phyloP scores from a whole-genome alignment of 2,329 filamentous ascomycete genomes.

The Scorias spongiosa region DNA sequence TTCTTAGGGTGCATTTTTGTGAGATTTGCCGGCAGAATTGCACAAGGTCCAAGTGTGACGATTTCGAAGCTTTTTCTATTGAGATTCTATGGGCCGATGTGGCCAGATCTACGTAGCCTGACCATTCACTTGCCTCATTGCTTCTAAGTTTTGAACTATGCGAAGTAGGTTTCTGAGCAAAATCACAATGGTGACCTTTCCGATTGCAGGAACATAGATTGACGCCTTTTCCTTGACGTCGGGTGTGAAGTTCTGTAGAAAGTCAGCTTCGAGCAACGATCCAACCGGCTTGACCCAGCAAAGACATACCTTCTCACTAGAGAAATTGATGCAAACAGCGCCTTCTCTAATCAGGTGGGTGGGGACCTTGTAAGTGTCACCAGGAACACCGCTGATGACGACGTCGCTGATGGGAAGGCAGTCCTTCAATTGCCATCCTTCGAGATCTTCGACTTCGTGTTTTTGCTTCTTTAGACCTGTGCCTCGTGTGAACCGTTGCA shows the following conservation, averaged over 20 bases:
- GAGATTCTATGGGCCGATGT: too few relatives aligned
- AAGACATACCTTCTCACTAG: slow-evolving; percentile 55
- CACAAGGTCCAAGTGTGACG: too few relatives aligned
- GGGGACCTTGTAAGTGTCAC: slow-evolving; percentile 78
- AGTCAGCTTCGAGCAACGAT: not conserved
- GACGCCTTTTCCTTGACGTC: slow-evolving; percentile 90
- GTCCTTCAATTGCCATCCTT: slow-evolving; percentile 63
- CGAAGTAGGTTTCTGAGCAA: slow-evolving; percentile 70
- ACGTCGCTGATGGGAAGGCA: slow-evolving; percentile 82
- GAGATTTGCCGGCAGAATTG: too few relatives aligned
- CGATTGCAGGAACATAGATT: slow-evolving; percentile 92
- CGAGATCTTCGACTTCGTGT: slow-evolving; percentile 75
- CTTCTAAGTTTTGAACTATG: slow-evolving; percentile 25
- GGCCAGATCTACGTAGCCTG: not conserved
- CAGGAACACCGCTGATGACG: slow-evolving; percentile 83
- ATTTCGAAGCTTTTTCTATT: too few relatives aligned
- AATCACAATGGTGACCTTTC: slow-evolving; percentile 92
- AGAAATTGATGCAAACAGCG: slow-evolving; percentile 98
- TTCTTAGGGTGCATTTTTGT: too few relatives aligned
- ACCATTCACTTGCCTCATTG: not conserved
- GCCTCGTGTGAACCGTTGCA: slow-evolving; percentile 84
- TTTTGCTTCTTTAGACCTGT: slow-evolving; percentile 70
- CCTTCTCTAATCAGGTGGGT: slow-evolving; percentile 71
- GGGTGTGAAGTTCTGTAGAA: slow-evolving; percentile 62
- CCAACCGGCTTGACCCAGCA: slow-evolving; percentile 1